Evolutionary conservation across 2,329 filamentous ascomycete species (phyloP).

Genomic region (Immersiporthe knoxdaviesiana): DNA sequence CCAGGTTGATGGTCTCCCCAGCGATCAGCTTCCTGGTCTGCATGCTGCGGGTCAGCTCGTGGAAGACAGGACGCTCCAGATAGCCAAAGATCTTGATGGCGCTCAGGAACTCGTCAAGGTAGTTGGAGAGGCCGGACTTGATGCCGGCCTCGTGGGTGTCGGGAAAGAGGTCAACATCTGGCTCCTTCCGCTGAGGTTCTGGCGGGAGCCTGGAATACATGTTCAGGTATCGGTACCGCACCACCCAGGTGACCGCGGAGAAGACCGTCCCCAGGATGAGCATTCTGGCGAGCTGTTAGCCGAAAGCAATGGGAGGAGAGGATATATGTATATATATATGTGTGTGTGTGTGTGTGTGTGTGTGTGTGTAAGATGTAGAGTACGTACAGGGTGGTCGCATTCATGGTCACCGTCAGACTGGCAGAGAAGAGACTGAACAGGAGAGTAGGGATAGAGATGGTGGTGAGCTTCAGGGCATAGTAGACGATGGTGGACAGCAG

Average conservation of each 20-base stretch:
- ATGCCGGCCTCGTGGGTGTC: slow-evolving; percentile 87
- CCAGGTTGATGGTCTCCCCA: slow-evolving; percentile 90
- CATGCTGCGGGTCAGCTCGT: slow-evolving; percentile 97
- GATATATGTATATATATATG: no score
- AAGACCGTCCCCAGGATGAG: slow-evolving; percentile 76
- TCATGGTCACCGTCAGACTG: slow-evolving; percentile 97
- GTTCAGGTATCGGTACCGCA: slow-evolving; percentile 93
- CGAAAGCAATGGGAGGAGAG: background rate
- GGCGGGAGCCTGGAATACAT: slow-evolving; percentile 95
- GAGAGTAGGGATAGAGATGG: slow-evolving; percentile 86
- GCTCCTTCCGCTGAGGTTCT: slow-evolving; percentile 94
- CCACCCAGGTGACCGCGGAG: slow-evolving; percentile 89
- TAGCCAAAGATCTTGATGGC: slow-evolving; percentile 99
- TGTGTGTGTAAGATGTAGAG: slow-evolving; percentile 36
- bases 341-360: slow-evolving; percentile 1
- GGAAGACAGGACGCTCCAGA: slow-evolving; percentile 92
- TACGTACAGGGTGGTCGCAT: slow-evolving; percentile 85
- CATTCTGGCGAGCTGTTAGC: slow-evolving; percentile 54
- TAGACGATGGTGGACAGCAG: slow-evolving; percentile 65
- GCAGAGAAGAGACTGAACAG: slow-evolving; percentile 90
- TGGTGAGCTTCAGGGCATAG: slow-evolving; percentile 81
- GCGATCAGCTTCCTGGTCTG: slow-evolving; percentile 96
- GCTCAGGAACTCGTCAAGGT: slow-evolving; percentile 95
- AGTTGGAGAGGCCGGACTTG: slow-evolving; percentile 92
- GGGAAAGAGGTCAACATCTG: slow-evolving; percentile 92